These are phyloP conservation scores for Erysiphe pulchra DNA, from an alignment of 2,329 filamentous ascomycete species.

Conservation along the genomic window DNA sequence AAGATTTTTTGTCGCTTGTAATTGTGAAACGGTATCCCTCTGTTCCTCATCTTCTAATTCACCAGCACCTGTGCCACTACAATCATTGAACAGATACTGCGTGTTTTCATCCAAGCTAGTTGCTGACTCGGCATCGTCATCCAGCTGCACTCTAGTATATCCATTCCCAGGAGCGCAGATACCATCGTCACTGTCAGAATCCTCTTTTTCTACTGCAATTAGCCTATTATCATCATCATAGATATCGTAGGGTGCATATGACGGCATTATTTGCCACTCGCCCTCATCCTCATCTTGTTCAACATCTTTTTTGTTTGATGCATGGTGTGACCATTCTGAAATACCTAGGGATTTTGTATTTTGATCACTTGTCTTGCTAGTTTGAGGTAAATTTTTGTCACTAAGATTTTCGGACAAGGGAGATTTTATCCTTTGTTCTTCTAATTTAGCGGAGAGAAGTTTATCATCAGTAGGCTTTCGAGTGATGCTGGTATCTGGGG, in stretches of 20 bases:
- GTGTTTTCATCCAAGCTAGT: slow-evolving; percentile 97
- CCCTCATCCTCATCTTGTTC: slow-evolving; percentile 31
- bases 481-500: background rate
- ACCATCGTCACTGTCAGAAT: slow-evolving; percentile 42
- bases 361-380: background rate
- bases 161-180: slow-evolving; percentile 81
- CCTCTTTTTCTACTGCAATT: slow-evolving; percentile 53
- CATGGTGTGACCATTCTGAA: slow-evolving; percentile 85
- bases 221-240: slow-evolving; percentile 86
- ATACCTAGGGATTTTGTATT: slow-evolving; percentile 6
- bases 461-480: background rate
- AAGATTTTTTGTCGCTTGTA: slow-evolving; percentile 87
- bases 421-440: background rate
- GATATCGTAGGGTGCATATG: slow-evolving; percentile 76
- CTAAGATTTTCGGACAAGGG: background rate
- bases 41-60: slow-evolving; percentile 50
- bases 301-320: slow-evolving; percentile 31
- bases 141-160: slow-evolving; percentile 82
- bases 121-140: slow-evolving; percentile 79
- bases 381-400: background rate
- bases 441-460: background rate
- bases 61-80: slow-evolving; percentile 29
- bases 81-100: slow-evolving; percentile 73
- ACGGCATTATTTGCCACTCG: slow-evolving; percentile 83
- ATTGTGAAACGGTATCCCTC: slow-evolving; percentile 64